These are phyloP conservation scores for Cicer cuneatum DNA, from an alignment of 306 rosid genomes.

Conservation along the genomic window DNA sequence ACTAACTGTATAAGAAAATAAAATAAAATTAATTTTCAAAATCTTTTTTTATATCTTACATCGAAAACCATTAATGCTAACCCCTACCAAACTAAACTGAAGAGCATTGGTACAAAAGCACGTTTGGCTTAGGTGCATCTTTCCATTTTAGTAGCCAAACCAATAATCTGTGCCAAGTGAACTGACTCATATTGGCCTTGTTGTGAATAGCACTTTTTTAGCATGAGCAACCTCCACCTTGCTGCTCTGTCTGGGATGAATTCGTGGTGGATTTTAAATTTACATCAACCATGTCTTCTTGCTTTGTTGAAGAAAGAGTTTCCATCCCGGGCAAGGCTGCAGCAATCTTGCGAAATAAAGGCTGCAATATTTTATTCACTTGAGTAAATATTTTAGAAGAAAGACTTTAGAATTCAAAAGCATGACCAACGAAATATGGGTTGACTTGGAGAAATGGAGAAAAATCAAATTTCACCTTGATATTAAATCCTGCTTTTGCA, in stretches of 20 bases:
- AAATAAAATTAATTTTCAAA: constrained; percentile 8
- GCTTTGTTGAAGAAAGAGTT: constrained; percentile 80
- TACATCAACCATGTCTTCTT: constrained; percentile 95
- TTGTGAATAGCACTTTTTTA: constrained; percentile 65
- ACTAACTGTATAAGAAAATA: constrained; percentile 31
- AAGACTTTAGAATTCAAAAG: constrained; percentile 10
- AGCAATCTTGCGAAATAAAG: constrained; percentile 87
- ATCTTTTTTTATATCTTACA: constrained; percentile 27
- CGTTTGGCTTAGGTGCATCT: constrained; percentile 28
- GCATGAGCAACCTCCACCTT: constrained; percentile 95
- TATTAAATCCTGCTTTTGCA: constrained; percentile 97
- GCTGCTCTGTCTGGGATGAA: constrained; percentile 80
- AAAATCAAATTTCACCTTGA: constrained; percentile 75
- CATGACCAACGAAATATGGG: constrained; percentile 19
- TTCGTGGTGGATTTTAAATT: constrained; percentile 74
- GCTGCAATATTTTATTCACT: constrained; percentile 60
- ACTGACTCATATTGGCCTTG: constrained; percentile 13
- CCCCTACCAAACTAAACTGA: constrained; percentile 38
- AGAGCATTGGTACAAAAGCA: constrained; percentile 41
- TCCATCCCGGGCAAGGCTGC: constrained; percentile 96
- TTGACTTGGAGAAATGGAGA: constrained; percentile 26
- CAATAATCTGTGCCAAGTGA: constrained; percentile 30
- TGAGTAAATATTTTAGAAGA: constrained; percentile 30
- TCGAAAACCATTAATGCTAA: constrained; percentile 5
- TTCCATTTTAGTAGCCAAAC: constrained; percentile 30